Base-by-base conservation (phyloP, 352 stramenopile genomes). In the Halophytophthora polymorphica region DNA sequence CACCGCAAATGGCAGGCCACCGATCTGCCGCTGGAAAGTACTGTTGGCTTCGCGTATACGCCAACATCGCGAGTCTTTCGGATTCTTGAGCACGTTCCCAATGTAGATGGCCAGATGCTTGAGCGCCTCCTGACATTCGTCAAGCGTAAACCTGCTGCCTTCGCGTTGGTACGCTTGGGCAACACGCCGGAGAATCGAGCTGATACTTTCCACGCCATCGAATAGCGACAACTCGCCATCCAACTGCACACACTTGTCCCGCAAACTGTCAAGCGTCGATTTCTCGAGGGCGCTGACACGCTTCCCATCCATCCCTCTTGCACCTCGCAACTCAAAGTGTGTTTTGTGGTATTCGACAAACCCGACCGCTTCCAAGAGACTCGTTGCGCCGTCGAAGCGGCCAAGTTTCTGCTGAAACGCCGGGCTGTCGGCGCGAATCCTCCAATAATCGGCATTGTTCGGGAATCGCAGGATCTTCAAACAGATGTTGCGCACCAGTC, bases 401-500 rank as follows among this genome's bases (percentile, higher is more conserved):
- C 76, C 76, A 12, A 90, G 53, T 45, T 90, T 88, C 22, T 71
- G 64, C 14, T 87, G 62, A 34, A 90, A 90, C 4, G 67, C 73
- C 5, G 53, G 12, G 11, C 56, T 86, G 41, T 88, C 73, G 0
- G 62, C 63, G 23, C 79, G 79, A 31, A 90, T 56, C 5, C 79
- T 56, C 79, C 79, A 90, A 45, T 90, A 90, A 25, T 86, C 76
- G 2, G 73, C 60, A 23, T 90, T 86, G 44, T 90, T 78, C 2
- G 79, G 79, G 41, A 84, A 90, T 3, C 76, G 69, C 23, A 90
- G 49, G 3, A 90, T 67, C 54, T 90, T 88, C 1, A 87, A 49
- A 34, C 76, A 88, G 6, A 90, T 57, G 35, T 66, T 87, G 3
- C 72, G 55, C 2, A 84, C 50, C 1, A 88, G 41, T 1, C 53